Base-by-base conservation (phyloP, 2,329 filamentous ascomycete genomes). In the Colletotrichum acutatum region DNA sequence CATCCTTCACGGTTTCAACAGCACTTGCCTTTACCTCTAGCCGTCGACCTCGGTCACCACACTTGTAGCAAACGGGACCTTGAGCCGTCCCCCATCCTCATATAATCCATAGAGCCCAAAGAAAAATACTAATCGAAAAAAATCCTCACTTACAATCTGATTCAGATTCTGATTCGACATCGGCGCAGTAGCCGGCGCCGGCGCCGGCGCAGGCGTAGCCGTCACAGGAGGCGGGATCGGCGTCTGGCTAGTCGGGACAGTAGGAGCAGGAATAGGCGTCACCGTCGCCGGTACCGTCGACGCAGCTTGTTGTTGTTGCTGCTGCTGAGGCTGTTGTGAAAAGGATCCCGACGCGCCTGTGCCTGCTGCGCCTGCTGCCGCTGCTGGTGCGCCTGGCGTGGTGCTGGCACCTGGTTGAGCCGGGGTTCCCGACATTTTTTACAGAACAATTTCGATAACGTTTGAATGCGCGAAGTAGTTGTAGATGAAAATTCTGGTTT, bases 121-220 rank as follows among this genome's bases (percentile, higher is more conserved):
- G 9, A 2, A 53, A n/a, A 2, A 16, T 8, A 61, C 34, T 5
- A 26, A 24, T 63, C 28, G n/a, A 52, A 69, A 28, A 71, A 60
- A 16, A 53, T 63, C 58, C 87, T 14, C 34, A 86, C 95, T 89
- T 89, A 98, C 96, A 83, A 98, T 98, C 78, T 98, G 95, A 78
- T 98, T 98, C 1, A 98, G 83, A 80, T 98, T 97, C 78, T 97
- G 94, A 75, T 96, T 95, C 2, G 93, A 95, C 84, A 95, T 92
- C 11, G 84, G 82, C 24, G 78, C 76, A 7, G 77, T 81, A 80
- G 75, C 76, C 76, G 74, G 62, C 72, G 76, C 26, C 32, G 76
- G 62, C 75, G 80, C 37, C 9, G 73, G 74, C 22, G 65, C 71
- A 46, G 71, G 58, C 24, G 74, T 58, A 16, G 62, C 37, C 30